These are phyloP conservation scores for Porphyrellus sp. DNA, from an alignment of 1,284 basidiomycete genomes.

Conservation along the genomic window DNA sequence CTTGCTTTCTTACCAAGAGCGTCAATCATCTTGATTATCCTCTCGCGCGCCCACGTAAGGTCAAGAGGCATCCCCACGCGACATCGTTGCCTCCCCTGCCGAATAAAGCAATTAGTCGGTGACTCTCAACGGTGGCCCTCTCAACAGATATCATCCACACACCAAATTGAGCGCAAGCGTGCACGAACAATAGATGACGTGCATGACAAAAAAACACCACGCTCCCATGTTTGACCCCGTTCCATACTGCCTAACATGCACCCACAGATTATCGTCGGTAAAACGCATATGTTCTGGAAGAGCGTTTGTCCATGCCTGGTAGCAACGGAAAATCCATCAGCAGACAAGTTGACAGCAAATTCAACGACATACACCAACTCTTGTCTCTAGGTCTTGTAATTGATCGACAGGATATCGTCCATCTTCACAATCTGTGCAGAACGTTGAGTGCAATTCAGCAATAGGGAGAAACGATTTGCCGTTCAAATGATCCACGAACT, in stretches of 20 bases:
- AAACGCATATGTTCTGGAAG: conserved; percentile 68
- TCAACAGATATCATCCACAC: conserved; percentile 27
- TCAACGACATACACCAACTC: conserved; percentile 25
- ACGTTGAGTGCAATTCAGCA: conserved; percentile 4
- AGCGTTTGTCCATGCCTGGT: conserved; percentile 59
- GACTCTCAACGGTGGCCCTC: background rate
- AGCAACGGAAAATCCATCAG: conserved; percentile 5
- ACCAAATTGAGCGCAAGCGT: conserved; percentile 63
- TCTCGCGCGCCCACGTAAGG: conserved; percentile 52
- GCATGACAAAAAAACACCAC: conserved; percentile 75
- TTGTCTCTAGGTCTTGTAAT: conserved; percentile 27
- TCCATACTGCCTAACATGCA: conserved; percentile 73
- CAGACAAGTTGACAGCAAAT: background rate
- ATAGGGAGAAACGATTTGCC: conserved; percentile 16
- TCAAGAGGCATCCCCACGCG: conserved; percentile 25
- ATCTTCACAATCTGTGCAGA: conserved; percentile 21
- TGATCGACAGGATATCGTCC: conserved; percentile 23
- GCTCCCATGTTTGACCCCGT: conserved; percentile 71
- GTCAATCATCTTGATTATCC: conserved; percentile 55
- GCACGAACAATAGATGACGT: conserved; percentile 64
- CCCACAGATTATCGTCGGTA: conserved; percentile 58
- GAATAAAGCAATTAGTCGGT: conserved; percentile 1
- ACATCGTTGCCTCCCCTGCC: conserved; percentile 35
- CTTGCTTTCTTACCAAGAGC: conserved; percentile 63
- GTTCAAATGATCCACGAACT: conserved; percentile 39